These are phyloP conservation scores for Penicillium silybi DNA, from an alignment of 495 filamentous ascomycete species.

Conservation along the genomic window DNA sequence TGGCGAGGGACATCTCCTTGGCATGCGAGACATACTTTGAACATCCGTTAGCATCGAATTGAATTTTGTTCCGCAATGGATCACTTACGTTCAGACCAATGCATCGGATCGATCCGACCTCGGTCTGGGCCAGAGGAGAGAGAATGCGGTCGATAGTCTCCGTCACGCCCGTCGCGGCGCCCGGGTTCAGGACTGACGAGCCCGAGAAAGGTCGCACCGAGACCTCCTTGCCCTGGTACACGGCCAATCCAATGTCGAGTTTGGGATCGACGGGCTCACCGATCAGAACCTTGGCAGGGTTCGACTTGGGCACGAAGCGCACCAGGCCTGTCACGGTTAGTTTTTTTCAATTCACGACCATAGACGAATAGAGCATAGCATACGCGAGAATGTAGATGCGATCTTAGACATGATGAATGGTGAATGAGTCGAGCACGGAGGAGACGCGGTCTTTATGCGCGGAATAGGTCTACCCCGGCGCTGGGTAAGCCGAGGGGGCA, in stretches of 20 bases:
- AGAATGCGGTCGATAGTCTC: constrained; percentile 52
- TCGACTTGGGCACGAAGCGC: constrained; percentile 54
- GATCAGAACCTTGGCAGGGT: constrained; percentile 47
- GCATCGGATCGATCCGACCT: constrained; percentile 57
- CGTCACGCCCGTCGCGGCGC: constrained; percentile 42
- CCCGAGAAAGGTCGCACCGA: constrained; percentile 52
- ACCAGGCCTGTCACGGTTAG: constrained; percentile 46
- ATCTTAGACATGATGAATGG: constrained; percentile 35
- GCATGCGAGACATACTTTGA: constrained; percentile 68
- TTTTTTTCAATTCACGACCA: neutral
- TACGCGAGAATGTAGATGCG: constrained; percentile 44
- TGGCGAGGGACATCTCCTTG: constrained; percentile 64
- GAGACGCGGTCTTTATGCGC: constrained; percentile 8
- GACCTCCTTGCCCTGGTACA: constrained; percentile 53
- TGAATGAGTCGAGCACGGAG: neutral
- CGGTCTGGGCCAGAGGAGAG: constrained; percentile 47
- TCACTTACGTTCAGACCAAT: constrained; percentile 65
- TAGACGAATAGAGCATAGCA: constrained; percentile 1
- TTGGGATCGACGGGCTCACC: constrained; percentile 52
- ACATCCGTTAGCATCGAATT: neutral
- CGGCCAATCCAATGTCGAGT: constrained; percentile 52
- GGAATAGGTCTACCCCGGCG: constrained; percentile 26
- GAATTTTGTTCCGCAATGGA: neutral
- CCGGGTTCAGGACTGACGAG: constrained; percentile 49
- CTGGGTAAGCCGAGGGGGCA: constrained; percentile 14